Base-by-base conservation (phyloP, 1,284 basidiomycete species). In the Ustilago bromivora region DNA sequence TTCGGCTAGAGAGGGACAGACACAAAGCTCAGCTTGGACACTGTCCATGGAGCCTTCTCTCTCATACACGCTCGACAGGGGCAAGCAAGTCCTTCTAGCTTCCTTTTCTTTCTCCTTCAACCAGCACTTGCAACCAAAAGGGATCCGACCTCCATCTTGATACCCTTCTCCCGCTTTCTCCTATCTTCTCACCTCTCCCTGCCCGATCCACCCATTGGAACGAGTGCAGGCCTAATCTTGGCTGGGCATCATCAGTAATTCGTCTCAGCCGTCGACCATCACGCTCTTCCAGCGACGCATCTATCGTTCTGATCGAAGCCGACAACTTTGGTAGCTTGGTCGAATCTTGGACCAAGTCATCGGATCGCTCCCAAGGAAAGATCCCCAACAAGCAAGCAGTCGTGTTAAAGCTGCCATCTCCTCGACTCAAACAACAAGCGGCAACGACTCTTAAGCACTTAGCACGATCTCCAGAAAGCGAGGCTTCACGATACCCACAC, bases 61-160 rank as follows among this genome's bases (percentile, higher is more conserved):
- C 49, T 32, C 51, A 34, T 13, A 35, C 13, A 17, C 13, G 12
- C 32, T 53, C n/a, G 8, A 34, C 31, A 53, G 15, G 32, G 23
- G 23, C 23, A 28, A 28, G 23, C 23, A 28, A n/a, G 13, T 2
- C 9, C 32, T 36, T 54, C 52, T 54, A n/a, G 32, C 53, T 54
- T 38, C 11, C 17, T 38, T 28, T 23, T 54, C 53, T 17, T 38
- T 17, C 32, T 54, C 53, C 34, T n/a, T 32, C 51, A 36, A 54
- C 53, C 53, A 54, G 36, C 12, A 19, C 17, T 54, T 54, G 52
- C 52, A 54, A 54, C 31, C 32, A 5, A 41, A 40, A 28, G 15
- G 1, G 36, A 38, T 56, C 54, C 38, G 38, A 56, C 54, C 51
- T 15, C 47, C 53, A 55, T 35, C 34, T 55, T 28, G 53, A 55